Evolutionary conservation across 1,284 basidiomycete genomes (phyloP).

Genomic region (Moniliella sp.): DNA sequence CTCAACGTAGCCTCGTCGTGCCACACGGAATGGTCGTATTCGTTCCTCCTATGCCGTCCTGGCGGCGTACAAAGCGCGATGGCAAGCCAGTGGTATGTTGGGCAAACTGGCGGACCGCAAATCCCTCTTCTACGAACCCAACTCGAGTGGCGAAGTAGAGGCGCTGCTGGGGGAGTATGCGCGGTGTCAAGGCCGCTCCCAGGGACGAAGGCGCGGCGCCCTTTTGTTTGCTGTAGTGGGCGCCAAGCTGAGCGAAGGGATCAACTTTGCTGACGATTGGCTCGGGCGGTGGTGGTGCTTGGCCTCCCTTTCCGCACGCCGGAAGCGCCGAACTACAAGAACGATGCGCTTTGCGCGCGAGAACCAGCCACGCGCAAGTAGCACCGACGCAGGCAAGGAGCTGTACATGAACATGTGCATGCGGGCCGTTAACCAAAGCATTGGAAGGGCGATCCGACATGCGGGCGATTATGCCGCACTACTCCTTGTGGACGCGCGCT

Average conservation of each 20-base stretch:
- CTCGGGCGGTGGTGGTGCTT: constrained; percentile 61
- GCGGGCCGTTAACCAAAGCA: constrained; percentile 88
- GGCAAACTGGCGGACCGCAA: background rate
- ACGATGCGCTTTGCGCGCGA: constrained; percentile 56
- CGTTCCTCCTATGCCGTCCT: constrained; percentile 71
- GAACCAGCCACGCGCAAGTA: no score
- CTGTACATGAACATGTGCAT: constrained; percentile 44
- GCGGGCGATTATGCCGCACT: constrained; percentile 24
- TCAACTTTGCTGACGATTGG: constrained; percentile 71
- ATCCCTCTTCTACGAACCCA: constrained; percentile 73
- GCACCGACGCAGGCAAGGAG: constrained; percentile 14
- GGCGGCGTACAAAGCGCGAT: constrained; percentile 46
- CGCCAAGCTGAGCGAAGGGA: constrained; percentile 83
- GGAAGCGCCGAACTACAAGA: constrained; percentile 74
- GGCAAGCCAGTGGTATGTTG: constrained; percentile 39
- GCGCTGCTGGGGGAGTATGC: constrained; percentile 55
- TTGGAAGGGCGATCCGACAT: constrained; percentile 40
- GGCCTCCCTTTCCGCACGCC: constrained; percentile 78
- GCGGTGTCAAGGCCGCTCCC: constrained; percentile 39
- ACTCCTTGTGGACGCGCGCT: constrained; percentile 23
- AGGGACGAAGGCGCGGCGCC: constrained; percentile 12
- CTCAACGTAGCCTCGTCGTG: constrained; percentile 56
- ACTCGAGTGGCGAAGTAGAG: constrained; percentile 55
- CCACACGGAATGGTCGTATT: constrained; percentile 81
- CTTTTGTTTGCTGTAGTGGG: constrained; percentile 64